phyloP scores from a whole-genome alignment of 2,329 filamentous ascomycete genomes.

The Microsporum canis region DNA sequence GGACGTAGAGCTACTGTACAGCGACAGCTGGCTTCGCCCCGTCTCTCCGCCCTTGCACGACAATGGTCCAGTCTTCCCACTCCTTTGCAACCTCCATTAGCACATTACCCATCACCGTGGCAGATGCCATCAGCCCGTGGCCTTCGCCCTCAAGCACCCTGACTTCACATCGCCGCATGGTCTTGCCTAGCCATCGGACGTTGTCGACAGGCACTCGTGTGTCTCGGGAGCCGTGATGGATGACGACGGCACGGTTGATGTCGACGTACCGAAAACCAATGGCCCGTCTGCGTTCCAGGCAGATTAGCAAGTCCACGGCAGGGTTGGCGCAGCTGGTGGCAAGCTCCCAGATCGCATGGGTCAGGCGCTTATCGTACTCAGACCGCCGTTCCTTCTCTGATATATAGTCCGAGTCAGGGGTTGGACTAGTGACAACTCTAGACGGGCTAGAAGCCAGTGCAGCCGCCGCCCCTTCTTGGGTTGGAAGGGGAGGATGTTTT shows the following conservation, averaged over 20 bases:
- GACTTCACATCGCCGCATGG: slow-evolving; percentile 88
- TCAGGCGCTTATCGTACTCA: slow-evolving; percentile 70
- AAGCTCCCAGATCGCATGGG: slow-evolving; percentile 86
- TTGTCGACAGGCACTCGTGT: slow-evolving; percentile 90
- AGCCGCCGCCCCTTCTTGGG: slow-evolving; percentile 7
- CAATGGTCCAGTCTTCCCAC: slow-evolving; percentile 77
- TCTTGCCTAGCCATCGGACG: slow-evolving; percentile 84
- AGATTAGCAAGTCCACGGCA: slow-evolving; percentile 83
- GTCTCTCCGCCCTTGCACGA: slow-evolving; percentile 36
- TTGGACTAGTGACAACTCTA: slow-evolving; percentile 8
- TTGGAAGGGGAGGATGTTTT: slow-evolving; percentile 14
- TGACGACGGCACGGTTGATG: slow-evolving; percentile 79
- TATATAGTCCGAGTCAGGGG: slow-evolving; percentile 29
- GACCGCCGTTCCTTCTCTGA: slow-evolving; percentile 36
- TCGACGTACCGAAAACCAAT: slow-evolving; percentile 97
- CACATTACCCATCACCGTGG: slow-evolving; percentile 84
- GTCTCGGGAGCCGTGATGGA: slow-evolving; percentile 86
- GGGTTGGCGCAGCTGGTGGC: slow-evolving; percentile 88
- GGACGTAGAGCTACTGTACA: not conserved
- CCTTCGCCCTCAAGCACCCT: slow-evolving; percentile 82
- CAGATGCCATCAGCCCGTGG: slow-evolving; percentile 91
- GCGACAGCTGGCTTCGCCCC: not conserved
- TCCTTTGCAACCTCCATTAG: slow-evolving; percentile 87
- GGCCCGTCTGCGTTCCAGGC: slow-evolving; percentile 75
- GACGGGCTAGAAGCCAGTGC: slow-evolving; percentile 7